phyloP scores from a whole-genome alignment of 345 rosid genomes.

The Ceriops decandra region DNA sequence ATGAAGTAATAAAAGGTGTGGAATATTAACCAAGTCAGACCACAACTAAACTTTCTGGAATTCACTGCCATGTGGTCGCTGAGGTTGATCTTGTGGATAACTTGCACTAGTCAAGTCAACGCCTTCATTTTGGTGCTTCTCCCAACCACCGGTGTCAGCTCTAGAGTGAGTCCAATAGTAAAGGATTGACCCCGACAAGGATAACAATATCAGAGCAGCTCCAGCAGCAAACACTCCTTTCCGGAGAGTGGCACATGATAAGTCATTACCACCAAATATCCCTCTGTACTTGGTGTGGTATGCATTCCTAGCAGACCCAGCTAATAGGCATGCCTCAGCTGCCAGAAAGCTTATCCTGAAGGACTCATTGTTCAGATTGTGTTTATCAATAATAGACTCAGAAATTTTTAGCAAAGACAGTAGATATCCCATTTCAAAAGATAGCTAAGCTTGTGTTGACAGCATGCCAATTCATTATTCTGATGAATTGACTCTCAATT shows the following conservation, averaged over 20 bases:
- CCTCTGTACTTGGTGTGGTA: conserved; percentile 85
- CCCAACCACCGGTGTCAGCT: conserved; percentile 97
- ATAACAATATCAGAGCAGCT: conserved; percentile 79
- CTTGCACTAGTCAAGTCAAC: conserved; percentile 47
- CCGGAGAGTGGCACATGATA: conserved; percentile 80
- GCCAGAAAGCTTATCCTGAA: conserved; percentile 82
- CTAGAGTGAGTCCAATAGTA: conserved; percentile 82
- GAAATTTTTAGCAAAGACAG: too few relatives aligned
- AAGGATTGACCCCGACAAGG: conserved; percentile 53
- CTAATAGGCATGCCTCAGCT: conserved; percentile 90
- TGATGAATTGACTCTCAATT: too few relatives aligned
- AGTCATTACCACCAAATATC: conserved; percentile 33
- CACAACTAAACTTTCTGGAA: conserved; percentile 41
- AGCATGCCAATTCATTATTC: too few relatives aligned
- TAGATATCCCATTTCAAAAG: not conserved
- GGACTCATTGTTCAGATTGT: conserved; percentile 7
- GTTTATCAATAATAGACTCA: too few relatives aligned
- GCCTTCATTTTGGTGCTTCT: conserved; percentile 83
- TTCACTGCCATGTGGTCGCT: conserved; percentile 41
- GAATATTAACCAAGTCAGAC: conserved; percentile 11
- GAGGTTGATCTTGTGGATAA: conserved; percentile 34
- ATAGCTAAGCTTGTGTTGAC: not conserved
- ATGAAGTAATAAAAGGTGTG: conserved; percentile 3
- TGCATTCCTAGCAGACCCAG: conserved; percentile 81
- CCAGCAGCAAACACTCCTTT: conserved; percentile 93